These are phyloP conservation scores for Trichoderma gamsii DNA, from an alignment of 495 filamentous ascomycete genomes.

Conservation along the genomic window DNA sequence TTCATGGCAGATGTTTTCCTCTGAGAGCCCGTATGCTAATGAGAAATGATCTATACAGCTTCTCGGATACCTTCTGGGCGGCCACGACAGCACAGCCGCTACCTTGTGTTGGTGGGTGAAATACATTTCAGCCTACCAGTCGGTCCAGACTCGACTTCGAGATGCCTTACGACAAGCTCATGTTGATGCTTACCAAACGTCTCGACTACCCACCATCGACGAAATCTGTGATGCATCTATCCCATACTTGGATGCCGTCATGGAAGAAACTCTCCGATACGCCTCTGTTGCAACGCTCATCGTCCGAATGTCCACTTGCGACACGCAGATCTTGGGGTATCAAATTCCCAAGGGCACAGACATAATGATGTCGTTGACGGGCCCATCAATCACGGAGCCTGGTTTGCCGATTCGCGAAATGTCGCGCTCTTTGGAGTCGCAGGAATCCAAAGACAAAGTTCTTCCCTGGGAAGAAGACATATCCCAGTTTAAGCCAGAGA, in stretches of 20 bases:
- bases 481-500: conserved; percentile 27
- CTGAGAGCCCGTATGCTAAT: neutral
- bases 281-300: conserved; percentile 17
- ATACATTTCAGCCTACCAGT: conserved; percentile 23
- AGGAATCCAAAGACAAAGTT: conserved; percentile 17
- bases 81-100: conserved; percentile 26
- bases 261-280: conserved; percentile 34
- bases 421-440: conserved; percentile 18
- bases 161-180: conserved; percentile 22
- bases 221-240: conserved; percentile 25
- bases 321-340: conserved; percentile 29
- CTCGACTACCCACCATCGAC: conserved; percentile 19
- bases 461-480: conserved; percentile 23
- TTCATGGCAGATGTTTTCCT: neutral
- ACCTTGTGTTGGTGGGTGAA: conserved; percentile 22
- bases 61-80: conserved; percentile 25
- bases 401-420: conserved; percentile 17
- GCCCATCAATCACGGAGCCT: conserved; percentile 21
- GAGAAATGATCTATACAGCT: conserved; percentile 6
- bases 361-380: conserved; percentile 24
- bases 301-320: conserved; percentile 23
- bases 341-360: conserved; percentile 31
- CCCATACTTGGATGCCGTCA: conserved; percentile 34
- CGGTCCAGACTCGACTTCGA: conserved; percentile 26
- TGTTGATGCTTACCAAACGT: conserved; percentile 18